Evolutionary conservation across 2,329 filamentous ascomycete species (phyloP), one percentile per base, ranked within the genome.

Genomic region (Lasiodiplodia gonubiensis): DNA sequence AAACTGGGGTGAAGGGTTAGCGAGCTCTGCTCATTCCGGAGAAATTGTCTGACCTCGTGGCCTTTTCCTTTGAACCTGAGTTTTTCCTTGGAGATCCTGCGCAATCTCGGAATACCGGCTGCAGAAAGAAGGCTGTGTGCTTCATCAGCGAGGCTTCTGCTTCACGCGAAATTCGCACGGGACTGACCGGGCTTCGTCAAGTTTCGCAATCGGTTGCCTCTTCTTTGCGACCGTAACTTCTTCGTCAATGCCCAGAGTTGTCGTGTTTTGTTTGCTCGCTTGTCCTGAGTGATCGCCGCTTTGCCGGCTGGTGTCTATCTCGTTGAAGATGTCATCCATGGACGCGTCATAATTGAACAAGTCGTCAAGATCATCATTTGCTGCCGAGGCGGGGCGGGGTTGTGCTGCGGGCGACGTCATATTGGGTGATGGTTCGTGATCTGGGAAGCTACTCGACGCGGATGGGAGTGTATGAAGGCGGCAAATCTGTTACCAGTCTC

Each of bases 61-160:
- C 94, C 94, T 79, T 97, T 98, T 60, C 95, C 95, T 77, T 94
- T 96, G 72, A 97, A 88, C 71, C 88, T 92, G 23, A 97, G 81
- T 53, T 86, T 85, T 35, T 88, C 85, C 64, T 87, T 89, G 0
- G 92, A 89, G 72, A 89, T 89, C 69, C 85, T 87, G 51, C 91
- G 89, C 64, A 99, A 82, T 73, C 90, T 93, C 1, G 93, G 92
- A 69, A 99, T 93, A 0, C 95, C 95, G 57, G 88, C 86, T 23
- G 90, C 86, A 3, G 93, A 95, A 1, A 98, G 84, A n/a, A 98
- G 81, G 71, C 93, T 93, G 70, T 37, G 42, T 10, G 27, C 49
- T 18, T n/a, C 30, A 23, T 64, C 30, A 54, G 49, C 49, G 49
- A 37, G 23, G 16, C 5, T 61, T 48, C 25, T 52, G 12, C 59